A percentile compares a stretch with the other conserved stretches of the same genome.
Evolutionary conservation across 1,284 basidiomycete genomes (phyloP).

Genomic region (Moesziomyces sp.): DNA sequence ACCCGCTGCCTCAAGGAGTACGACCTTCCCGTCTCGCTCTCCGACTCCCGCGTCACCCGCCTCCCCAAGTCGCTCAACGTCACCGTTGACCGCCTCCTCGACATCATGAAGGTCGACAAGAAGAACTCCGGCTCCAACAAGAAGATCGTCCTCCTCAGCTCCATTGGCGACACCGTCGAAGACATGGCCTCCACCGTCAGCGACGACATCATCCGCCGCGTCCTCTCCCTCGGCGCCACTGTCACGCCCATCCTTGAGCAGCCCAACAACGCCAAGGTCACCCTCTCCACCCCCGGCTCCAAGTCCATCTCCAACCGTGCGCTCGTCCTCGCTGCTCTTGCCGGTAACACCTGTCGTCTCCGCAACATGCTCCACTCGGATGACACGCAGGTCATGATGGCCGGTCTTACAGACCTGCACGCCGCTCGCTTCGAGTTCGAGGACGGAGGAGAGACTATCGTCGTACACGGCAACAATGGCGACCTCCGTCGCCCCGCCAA

Average conservation of each 20-base stretch:
- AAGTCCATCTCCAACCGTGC: slow-evolving; percentile 98
- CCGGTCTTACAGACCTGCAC: slow-evolving; percentile 78
- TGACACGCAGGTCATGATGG: slow-evolving; percentile 99
- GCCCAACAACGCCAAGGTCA: slow-evolving; percentile 70
- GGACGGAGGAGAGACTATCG: slow-evolving; percentile 89
- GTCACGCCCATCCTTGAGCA: slow-evolving; percentile 42
- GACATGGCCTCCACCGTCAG: slow-evolving; percentile 86
- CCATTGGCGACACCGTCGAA: slow-evolving; percentile 92
- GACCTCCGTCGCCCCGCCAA: slow-evolving; percentile 70
- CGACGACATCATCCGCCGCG: slow-evolving; percentile 58
- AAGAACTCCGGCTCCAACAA: slow-evolving; percentile 90
- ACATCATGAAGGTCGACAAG: slow-evolving; percentile 94
- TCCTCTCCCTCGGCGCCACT: slow-evolving; percentile 75
- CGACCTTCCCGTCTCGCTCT: slow-evolving; percentile 61
- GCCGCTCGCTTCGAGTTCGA: slow-evolving; percentile 92
- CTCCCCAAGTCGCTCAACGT: slow-evolving; percentile 78
- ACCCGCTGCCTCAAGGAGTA: slow-evolving; percentile 62
- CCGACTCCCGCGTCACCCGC: slow-evolving; percentile 68
- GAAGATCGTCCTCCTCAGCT: slow-evolving; percentile 90
- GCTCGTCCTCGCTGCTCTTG: slow-evolving; percentile 90
- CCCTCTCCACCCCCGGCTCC: slow-evolving; percentile 91
- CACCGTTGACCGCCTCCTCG: slow-evolving; percentile 83
- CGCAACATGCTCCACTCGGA: slow-evolving; percentile 94
- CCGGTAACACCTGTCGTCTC: slow-evolving; percentile 85
- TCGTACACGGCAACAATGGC: slow-evolving; percentile 88